Evolutionary conservation across 495 filamentous ascomycete species (phyloP).

Genomic region (Parmelia sp.): DNA sequence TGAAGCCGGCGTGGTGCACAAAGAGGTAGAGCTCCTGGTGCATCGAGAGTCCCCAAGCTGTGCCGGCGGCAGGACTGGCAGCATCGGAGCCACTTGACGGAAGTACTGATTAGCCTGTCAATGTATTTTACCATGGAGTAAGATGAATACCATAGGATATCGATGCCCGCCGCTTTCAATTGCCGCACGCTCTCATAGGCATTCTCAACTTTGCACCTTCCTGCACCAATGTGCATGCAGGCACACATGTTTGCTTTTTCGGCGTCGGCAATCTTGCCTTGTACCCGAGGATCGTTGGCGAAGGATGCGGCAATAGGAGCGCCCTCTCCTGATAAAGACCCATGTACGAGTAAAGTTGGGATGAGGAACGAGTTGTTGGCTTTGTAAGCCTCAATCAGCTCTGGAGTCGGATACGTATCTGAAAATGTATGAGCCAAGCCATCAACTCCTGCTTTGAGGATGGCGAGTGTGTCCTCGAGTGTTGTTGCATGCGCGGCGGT

Average conservation of each 20-base stretch:
- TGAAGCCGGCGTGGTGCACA: slow-evolving; percentile 2
- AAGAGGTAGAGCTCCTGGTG: slow-evolving; percentile 5
- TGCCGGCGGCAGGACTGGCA: not conserved
- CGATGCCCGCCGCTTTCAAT: slow-evolving; percentile 10
- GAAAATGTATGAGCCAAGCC: slow-evolving; percentile 7
- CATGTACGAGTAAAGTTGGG: not conserved
- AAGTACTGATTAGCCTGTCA: not conserved
- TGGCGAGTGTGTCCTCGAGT: slow-evolving; percentile 5
- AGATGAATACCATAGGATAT: not conserved
- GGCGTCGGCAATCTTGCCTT: not conserved
- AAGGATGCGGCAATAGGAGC: not conserved
- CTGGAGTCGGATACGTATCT: not conserved
- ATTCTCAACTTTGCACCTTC: slow-evolving; percentile 8
- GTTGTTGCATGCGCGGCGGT: slow-evolving; percentile 1
- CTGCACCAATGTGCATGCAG: not conserved
- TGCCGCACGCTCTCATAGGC: slow-evolving; percentile 10
- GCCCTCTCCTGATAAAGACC: not conserved
- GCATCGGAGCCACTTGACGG: slow-evolving; percentile 7
- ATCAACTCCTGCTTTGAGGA: slow-evolving; percentile 8
- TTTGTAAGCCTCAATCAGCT: slow-evolving; percentile 9
- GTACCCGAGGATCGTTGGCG: slow-evolving; percentile 5
- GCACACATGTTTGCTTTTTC: slow-evolving; percentile 7
- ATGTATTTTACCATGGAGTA: not conserved
- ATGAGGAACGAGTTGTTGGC: slow-evolving; percentile 1
- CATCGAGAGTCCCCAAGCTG: slow-evolving; percentile 7